Percentiles rank a stretch among this genome's conserved stretches.
Conservation (phyloP, 1,139 yeast species). For the Hyphopichia burtonii region DNA sequence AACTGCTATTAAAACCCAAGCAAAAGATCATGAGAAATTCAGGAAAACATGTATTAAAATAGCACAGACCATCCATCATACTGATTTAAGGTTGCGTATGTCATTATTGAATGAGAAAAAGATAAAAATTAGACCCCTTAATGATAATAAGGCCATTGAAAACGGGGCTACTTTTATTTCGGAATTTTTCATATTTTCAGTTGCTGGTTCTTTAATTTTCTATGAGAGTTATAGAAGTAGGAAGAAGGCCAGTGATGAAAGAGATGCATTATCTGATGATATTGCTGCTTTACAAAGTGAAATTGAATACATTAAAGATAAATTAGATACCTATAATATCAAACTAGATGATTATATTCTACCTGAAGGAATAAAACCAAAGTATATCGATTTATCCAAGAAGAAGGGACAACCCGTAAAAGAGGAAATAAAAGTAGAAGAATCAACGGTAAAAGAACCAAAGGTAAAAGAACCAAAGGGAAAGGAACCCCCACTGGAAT, state of each 20-base stretch:
- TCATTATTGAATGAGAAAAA: slow-evolving; percentile 60
- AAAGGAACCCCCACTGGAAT: neutral
- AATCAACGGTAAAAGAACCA: too few species aligned
- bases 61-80: slow-evolving; percentile 72
- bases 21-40: slow-evolving; percentile 71
- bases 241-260: slow-evolving; percentile 59
- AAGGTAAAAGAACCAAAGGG: too few species aligned
- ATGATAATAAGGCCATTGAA: slow-evolving; percentile 82
- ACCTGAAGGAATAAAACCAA: slow-evolving; percentile 48
- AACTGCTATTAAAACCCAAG: slow-evolving; percentile 67
- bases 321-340: slow-evolving; percentile 40
- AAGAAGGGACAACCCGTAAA: neutral
- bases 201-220: slow-evolving; percentile 77
- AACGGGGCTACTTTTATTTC: slow-evolving; percentile 79
- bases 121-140: slow-evolving; percentile 69
- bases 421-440: neutral
- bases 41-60: slow-evolving; percentile 60
- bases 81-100: slow-evolving; percentile 65
- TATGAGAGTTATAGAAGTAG: slow-evolving; percentile 72
- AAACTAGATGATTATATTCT: slow-evolving; percentile 47
- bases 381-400: slow-evolving; percentile 27
- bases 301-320: slow-evolving; percentile 57
- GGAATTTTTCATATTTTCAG: slow-evolving; percentile 72
- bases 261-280: slow-evolving; percentile 68
- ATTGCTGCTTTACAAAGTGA: slow-evolving; percentile 68